Evolutionary conservation across 1,284 basidiomycete species (phyloP), one percentile per base, ranked within the genome.

Genomic region (Wolfiporia cocos): DNA sequence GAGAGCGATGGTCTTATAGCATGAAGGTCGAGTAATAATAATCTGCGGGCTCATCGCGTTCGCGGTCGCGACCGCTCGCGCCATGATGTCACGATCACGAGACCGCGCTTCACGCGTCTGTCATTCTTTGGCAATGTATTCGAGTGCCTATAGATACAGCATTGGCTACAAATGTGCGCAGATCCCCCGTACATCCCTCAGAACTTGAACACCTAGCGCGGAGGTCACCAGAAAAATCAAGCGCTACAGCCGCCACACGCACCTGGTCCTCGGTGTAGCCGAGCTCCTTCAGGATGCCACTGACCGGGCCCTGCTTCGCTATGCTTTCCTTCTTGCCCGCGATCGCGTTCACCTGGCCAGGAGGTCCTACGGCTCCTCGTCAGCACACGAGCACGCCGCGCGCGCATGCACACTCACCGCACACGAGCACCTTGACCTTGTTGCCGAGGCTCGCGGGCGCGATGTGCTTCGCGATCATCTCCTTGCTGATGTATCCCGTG

Each of bases 361-460:
- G 92, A n/a, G 92, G 91, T 9, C 86, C 84, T 86, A 30, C 2
- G 17, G 14, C 15, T 5, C 2, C 10, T 28, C 18, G 15, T 42
- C 41, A 38, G 38, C 23, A 30, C 5, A 10, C 17, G 10, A n/a
- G 18, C 14, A 15, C 14, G 9, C 4, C n/a, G 17, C 20, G 37
- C 21, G 14, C 23, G 28, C 32, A 19, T 10, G 23, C 28, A 14
- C 18, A 59, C 72, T 46, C 59, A 76, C 88, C 92, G 59, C 94
- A 97, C 24, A 97, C 70, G 61, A 93, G 92, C 41, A 95, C 70
- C 69, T 92, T 93, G 57, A 91, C 73, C 68, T 92, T 94, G 47
- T 88, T 78, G 4, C 76, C 81, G 36, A 82, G 64, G 9, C 70
- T 72, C 14, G 92, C 68, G 18, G 86, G 69, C 0, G 82, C 76